phyloP scores from a whole-genome alignment of 2,329 filamentous ascomycete genomes.

The Colletotrichum sp. region DNA sequence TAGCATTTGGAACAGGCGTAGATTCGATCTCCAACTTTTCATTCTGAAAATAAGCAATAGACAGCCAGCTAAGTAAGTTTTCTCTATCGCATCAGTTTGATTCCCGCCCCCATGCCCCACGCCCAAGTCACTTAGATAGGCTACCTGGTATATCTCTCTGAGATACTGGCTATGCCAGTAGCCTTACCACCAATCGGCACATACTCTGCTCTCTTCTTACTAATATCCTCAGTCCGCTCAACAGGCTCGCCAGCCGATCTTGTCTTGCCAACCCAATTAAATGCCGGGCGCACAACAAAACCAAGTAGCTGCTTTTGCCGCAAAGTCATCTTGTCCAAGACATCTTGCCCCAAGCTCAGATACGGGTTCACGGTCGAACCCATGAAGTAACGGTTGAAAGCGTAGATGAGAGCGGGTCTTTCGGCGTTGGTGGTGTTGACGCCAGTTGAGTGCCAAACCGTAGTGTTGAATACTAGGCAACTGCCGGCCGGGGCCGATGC shows the following conservation, averaged over 20 bases:
- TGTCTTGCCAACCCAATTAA: not conserved
- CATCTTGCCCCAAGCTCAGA: not conserved
- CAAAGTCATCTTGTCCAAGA: not conserved
- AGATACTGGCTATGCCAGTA: not conserved
- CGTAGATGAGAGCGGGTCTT: not conserved
- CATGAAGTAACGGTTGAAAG: not conserved
- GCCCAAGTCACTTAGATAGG: not conserved
- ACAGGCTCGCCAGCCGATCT: not conserved
- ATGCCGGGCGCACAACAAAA: not conserved
- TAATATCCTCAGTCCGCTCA: not conserved
- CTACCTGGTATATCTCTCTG: not conserved
- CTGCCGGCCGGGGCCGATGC: not conserved
- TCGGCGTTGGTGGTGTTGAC: not conserved
- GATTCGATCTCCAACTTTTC: not conserved
- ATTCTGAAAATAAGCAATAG: not conserved
- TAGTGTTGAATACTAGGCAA: not conserved
- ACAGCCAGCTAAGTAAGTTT: not conserved
- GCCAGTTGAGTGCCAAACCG: not conserved
- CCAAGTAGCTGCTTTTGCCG: not conserved
- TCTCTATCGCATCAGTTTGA: not conserved
- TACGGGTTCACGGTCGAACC: not conserved
- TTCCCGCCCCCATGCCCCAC: not conserved
- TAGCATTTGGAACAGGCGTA: not conserved
- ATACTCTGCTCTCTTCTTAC: not conserved
- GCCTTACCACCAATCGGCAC: not conserved